These are phyloP conservation scores for Tricholoma bakamatsutake DNA, from an alignment of 768 basidiomycete species.

Conservation along the genomic window DNA sequence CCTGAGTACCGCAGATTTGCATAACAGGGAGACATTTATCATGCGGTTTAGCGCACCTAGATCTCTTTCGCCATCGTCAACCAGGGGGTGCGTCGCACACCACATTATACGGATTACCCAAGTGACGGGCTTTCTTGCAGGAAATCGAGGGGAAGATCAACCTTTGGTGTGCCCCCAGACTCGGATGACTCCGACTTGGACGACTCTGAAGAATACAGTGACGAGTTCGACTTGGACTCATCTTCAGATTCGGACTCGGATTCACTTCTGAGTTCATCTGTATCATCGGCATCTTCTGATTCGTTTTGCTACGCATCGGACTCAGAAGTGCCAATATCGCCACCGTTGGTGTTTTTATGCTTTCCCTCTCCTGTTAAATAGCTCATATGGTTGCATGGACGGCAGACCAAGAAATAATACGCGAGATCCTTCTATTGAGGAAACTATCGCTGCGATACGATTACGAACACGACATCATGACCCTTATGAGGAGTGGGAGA, in stretches of 20 bases:
- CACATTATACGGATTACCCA: background rate
- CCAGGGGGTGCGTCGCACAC: background rate
- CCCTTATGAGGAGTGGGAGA: slow-evolving; percentile 55
- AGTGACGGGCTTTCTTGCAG: slow-evolving; percentile 5
- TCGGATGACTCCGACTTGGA: slow-evolving; percentile 29
- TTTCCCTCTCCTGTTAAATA: background rate
- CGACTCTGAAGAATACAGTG: slow-evolving; percentile 10
- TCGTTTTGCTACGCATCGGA: slow-evolving; percentile 41
- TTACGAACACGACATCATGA: slow-evolving; percentile 46
- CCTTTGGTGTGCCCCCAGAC: slow-evolving; percentile 50
- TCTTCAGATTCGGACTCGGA: slow-evolving; percentile 32
- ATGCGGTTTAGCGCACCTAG: slow-evolving; percentile 9
- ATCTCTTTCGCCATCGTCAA: slow-evolving; percentile 4
- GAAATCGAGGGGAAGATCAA: slow-evolving; percentile 35
- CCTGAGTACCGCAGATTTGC: background rate
- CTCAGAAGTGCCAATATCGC: slow-evolving; percentile 27
- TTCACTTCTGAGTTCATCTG: slow-evolving; percentile 13
- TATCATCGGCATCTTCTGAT: slow-evolving; percentile 22
- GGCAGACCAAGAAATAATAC: slow-evolving; percentile 22
- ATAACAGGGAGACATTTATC: background rate
- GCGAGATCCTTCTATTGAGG: slow-evolving; percentile 36
- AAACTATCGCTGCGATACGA: slow-evolving; percentile 46
- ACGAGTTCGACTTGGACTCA: slow-evolving; percentile 25
- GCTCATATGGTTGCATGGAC: background rate
- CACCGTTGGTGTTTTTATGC: slow-evolving; percentile 24